Evolutionary conservation across 768 basidiomycete species (phyloP), one percentile per base, ranked within the genome.

Genomic region (Glaciozyma antarctica): DNA sequence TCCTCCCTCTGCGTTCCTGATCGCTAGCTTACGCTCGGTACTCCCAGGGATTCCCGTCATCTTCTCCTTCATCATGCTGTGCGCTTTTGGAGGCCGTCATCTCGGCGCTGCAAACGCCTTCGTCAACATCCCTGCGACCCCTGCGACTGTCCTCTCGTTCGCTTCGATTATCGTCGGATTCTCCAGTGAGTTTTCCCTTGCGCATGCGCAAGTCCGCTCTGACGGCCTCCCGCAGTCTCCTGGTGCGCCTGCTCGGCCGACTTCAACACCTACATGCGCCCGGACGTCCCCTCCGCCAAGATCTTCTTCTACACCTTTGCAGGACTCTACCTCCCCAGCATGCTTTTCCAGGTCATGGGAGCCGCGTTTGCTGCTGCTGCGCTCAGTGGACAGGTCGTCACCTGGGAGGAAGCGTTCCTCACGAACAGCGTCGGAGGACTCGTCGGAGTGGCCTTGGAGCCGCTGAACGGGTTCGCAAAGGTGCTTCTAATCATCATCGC

Each of bases 71-170:
- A 69, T 88, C 41, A 81, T 90, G 60, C 83, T 83, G 13, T 76
- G 87, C 17, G 88, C 86, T 5, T 79, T 88, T n/a, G 84, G 87
- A 0, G 88, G 85, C 0, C 85, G 87, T 68, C 80, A 89, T 68
- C 78, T 91, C 16, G 77, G 77, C 21, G 34, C 68, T 5, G 66
- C 81, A 79, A 58, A 79, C 78, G 2, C 79, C 80, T 44, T 52
- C 59, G 43, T 24, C 19, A 76, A 78, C 1, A 77, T 72, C 15
- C 84, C 88, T 1, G 83, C 85, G 2, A 81, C 83, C 2, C 82
- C 83, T 0, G 66, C 76, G 0, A 72, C 78, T 0, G 74, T 90
- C 56, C 76, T 91, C 34, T 82, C 81, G 47, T 91, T 88, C 61
- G 85, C 81, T 1, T 83, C 84, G 6, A 84, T 83, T 1, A 75